Evolutionary conservation across 2,329 filamentous ascomycete genomes (phyloP), one percentile per base, ranked within the genome.

Genomic region (Pseudovirgaria hyperparasitica): DNA sequence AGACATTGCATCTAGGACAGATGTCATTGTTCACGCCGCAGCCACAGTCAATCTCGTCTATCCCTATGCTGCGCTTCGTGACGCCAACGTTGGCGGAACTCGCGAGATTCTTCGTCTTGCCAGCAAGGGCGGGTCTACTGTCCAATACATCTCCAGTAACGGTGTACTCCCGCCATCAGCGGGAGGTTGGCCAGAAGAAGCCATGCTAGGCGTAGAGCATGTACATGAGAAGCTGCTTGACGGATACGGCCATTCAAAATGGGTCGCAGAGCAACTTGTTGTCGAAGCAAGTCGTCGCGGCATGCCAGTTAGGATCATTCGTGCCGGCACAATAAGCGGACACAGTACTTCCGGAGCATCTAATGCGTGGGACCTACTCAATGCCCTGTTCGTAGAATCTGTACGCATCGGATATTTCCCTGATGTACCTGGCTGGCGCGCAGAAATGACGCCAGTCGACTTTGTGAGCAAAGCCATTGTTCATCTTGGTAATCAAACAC

Each of bases 361-460:
- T 1, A 87, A 87, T 41, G 72, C 78, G 0, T 86, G 75, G 58
- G 81, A 87, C 62, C 56, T 87, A 12, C 58, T 87, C 23, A 82
- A 76, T 27, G 80, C 81, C 1, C 50, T 87, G 30, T 65, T 86
- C 15, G 76, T 85, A 2, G 81, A 86, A 46, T 85, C 80, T 0
- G 63, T 86, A 19, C 72, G 78, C 27, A 62, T 86, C 4, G 79
- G 79, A 5, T 68, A 70, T 38, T 70, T 70, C 2, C 80, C 81
- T 0, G 65, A 80, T 28, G 72, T 85, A 4, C 65, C 76, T 26
- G 73, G 73, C 22, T 87, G 81, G 81, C 70, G 75, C 26, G 70
- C 78, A 2, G 81, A 87, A 55, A 86, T 86, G 80, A 85, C 81
- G 0, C 80, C 81, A 0, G 81, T 84, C 9, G 80, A 87, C 51